phyloP scores from a whole-genome alignment of 2,329 filamentous ascomycete genomes.

The Ophiocordyceps camponoti-leonardi region DNA sequence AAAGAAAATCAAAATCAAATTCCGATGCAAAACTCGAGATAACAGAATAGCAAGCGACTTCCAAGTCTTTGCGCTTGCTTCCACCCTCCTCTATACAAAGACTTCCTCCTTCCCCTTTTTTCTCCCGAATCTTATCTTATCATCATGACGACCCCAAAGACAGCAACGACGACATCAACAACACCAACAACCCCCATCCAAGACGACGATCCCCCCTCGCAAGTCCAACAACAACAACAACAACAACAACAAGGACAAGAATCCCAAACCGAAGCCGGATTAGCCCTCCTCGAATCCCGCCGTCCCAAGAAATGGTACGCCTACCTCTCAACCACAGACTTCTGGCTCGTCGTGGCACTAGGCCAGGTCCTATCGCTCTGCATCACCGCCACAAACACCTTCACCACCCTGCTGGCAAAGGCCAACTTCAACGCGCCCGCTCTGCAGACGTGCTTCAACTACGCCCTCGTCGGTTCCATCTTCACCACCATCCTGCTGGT shows the following conservation, averaged over 20 bases:
- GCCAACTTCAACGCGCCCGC: conserved; percentile 68
- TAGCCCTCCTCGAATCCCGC: conserved; percentile 34
- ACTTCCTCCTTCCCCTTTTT: conserved; percentile 16
- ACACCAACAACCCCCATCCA: background rate
- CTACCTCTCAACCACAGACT: conserved; percentile 71
- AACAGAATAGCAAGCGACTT: conserved; percentile 42
- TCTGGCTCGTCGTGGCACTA: conserved; percentile 67
- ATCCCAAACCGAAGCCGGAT: conserved; percentile 29
- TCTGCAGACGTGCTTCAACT: conserved; percentile 94
- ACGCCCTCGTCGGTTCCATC: conserved; percentile 64
- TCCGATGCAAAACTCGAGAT: conserved; percentile 24
- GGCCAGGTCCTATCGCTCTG: conserved; percentile 77
- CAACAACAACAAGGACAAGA: conserved; percentile 2
- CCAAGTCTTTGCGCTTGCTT: conserved; percentile 51
- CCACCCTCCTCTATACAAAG: conserved; percentile 29
- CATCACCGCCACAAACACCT: conserved; percentile 86
- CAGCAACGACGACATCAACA: background rate
- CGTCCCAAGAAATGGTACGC: conserved; percentile 43
- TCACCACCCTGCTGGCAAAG: conserved; percentile 55
- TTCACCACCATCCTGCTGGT: conserved; percentile 70
- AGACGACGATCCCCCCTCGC: background rate
- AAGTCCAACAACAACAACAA: background rate
- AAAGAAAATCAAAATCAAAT: background rate
- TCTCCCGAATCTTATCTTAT: background rate
- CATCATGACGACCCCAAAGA: background rate